Evolutionary conservation across 257 asterid species (phyloP).

Genomic region (Solanum medicagineum): DNA sequence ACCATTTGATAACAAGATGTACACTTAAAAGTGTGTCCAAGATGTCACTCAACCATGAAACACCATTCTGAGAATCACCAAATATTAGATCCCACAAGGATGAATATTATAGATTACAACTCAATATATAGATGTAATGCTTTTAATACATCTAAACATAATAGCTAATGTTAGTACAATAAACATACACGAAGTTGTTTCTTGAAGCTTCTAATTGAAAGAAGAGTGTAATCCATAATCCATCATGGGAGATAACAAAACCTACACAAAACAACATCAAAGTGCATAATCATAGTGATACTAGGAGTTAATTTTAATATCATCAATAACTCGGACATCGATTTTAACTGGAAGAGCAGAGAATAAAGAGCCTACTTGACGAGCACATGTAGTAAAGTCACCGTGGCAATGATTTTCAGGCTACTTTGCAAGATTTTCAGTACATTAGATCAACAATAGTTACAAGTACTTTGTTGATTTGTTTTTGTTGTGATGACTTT

Average conservation of each 20-base stretch:
- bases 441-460: too few species aligned
- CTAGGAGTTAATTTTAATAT: neutral
- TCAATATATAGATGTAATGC: neutral
- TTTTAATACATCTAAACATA: neutral
- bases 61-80: neutral
- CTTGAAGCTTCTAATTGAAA: neutral
- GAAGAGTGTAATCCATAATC: neutral
- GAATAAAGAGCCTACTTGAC: too few species aligned
- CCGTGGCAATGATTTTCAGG: too few species aligned
- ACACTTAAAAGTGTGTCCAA: neutral
- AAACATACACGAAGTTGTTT: neutral
- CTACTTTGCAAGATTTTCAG: too few species aligned
- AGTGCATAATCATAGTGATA: neutral
- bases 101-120: neutral
- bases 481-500: too few species aligned
- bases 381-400: too few species aligned
- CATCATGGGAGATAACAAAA: neutral
- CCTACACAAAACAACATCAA: neutral
- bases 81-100: neutral
- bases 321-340: neutral
- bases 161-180: neutral
- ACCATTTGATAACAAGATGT: neutral
- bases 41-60: neutral
- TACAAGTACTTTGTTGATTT: too few species aligned
- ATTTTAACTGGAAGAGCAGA: too few species aligned